Evolutionary conservation across 192 early-diverging fungal species (phyloP).

Genomic region (Coemansia asiatica): DNA sequence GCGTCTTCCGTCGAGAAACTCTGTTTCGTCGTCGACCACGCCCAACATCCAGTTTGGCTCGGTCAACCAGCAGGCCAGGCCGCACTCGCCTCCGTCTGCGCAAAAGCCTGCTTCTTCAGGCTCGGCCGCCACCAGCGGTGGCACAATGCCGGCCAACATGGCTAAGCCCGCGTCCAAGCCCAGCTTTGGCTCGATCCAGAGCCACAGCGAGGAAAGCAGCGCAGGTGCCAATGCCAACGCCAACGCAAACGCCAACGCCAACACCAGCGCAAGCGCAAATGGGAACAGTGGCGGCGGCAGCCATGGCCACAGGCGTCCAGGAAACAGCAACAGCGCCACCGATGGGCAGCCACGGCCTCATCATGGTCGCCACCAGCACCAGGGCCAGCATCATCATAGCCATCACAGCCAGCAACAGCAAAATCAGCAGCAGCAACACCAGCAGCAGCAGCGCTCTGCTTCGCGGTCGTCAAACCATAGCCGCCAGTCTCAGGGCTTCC

Average conservation of each 20-base stretch:
- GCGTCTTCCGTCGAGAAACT: slow-evolving; percentile 45
- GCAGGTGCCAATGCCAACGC: slow-evolving; percentile 6
- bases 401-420: slow-evolving; percentile 29
- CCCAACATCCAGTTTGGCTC: slow-evolving; percentile 58
- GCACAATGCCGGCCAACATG: slow-evolving; percentile 31
- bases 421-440: slow-evolving; percentile 35
- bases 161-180: slow-evolving; percentile 45
- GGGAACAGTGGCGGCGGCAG: too few relatives aligned
- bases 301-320: not conserved
- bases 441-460: slow-evolving; percentile 41
- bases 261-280: slow-evolving; percentile 16
- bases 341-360: slow-evolving; percentile 19
- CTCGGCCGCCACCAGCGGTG: slow-evolving; percentile 46
- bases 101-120: slow-evolving; percentile 13
- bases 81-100: slow-evolving; percentile 36
- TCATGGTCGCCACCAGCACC: slow-evolving; percentile 24
- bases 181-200: slow-evolving; percentile 52
- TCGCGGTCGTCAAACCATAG: slow-evolving; percentile 47
- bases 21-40: slow-evolving; percentile 29
- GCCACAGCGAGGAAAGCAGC: slow-evolving; percentile 17
- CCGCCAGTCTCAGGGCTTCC: slow-evolving; percentile 42
- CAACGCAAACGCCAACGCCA: slow-evolving; percentile 16
- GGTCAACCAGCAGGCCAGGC: slow-evolving; percentile 46
- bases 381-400: slow-evolving; percentile 14
- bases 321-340: slow-evolving; percentile 8